Evolutionary conservation across 805 yeast species (phyloP).

Genomic region (Torulaspora delbrueckii): DNA sequence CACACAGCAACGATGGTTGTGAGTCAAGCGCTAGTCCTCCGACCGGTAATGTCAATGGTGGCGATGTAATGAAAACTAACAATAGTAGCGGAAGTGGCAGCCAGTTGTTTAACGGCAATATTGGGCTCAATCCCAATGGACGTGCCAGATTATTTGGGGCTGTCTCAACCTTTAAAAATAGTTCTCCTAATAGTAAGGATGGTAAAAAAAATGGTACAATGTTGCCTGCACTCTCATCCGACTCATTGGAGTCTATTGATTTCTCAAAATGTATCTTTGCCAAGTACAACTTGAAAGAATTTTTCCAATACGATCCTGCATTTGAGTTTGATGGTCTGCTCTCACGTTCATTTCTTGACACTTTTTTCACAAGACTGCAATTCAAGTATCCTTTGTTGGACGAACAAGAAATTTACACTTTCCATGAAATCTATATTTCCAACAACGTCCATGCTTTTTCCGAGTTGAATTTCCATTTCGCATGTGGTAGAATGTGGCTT

Average conservation of each 20-base stretch:
- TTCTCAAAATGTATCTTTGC: conserved; percentile 41
- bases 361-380: conserved; percentile 52
- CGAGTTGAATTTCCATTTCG: conserved; percentile 42
- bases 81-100: not conserved
- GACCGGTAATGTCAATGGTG: not conserved
- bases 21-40: not conserved
- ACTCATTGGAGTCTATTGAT: conserved; percentile 38
- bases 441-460: conserved; percentile 38
- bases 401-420: conserved; percentile 47
- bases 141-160: not conserved
- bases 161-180: not conserved
- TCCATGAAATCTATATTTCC: conserved; percentile 46
- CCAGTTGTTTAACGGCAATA: not conserved
- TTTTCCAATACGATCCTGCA: conserved; percentile 46
- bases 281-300: conserved; percentile 44
- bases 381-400: conserved; percentile 53
- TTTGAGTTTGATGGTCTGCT: conserved; percentile 47
- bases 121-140: not conserved
- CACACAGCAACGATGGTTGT: not conserved
- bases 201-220: not conserved
- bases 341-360: conserved; percentile 48
- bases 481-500: conserved; percentile 53
- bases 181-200: not conserved
- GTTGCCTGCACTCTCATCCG: conserved; percentile 25
- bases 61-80: not conserved